These are phyloP conservation scores for Phaeophleospora eucalypticola DNA, from an alignment of 2,329 filamentous ascomycete species.

Conservation along the genomic window DNA sequence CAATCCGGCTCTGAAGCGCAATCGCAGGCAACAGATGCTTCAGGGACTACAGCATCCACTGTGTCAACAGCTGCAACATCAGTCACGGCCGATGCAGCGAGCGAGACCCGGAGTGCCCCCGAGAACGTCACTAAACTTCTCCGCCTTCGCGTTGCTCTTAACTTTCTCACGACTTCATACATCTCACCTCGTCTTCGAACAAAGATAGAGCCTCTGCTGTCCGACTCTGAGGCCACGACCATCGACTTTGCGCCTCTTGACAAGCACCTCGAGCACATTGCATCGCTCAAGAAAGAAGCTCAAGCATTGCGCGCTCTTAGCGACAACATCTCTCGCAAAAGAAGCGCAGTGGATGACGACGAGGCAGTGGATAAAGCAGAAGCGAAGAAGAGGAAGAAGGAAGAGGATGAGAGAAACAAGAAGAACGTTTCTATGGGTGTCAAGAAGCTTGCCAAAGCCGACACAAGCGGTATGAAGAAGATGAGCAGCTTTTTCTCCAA, in stretches of 20 bases:
- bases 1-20: conserved; percentile 10
- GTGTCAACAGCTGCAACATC: conserved; percentile 26
- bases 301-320: conserved; percentile 61
- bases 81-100: conserved; percentile 29
- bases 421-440: conserved; percentile 75
- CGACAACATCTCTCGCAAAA: conserved; percentile 66
- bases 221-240: conserved; percentile 19
- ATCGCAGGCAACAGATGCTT: conserved; percentile 26
- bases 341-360: conserved; percentile 55
- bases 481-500: conserved; percentile 92
- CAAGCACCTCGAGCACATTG: conserved; percentile 63
- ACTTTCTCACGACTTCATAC: conserved; percentile 62
- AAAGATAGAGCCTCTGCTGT: conserved; percentile 44
- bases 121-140: conserved; percentile 55
- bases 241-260: conserved; percentile 69
- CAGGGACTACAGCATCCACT: conserved; percentile 20
- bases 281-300: conserved; percentile 66
- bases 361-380: conserved; percentile 58
- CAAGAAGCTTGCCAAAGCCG: conserved; percentile 79
- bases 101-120: conserved; percentile 1
- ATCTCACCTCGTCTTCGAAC: conserved; percentile 46
- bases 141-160: conserved; percentile 59
- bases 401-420: conserved; percentile 83
- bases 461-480: conserved; percentile 93
- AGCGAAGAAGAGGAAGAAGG: conserved; percentile 79